Conservation (phyloP, 116 monocot genomes). For the Phalaenopsis hybrid region DNA sequence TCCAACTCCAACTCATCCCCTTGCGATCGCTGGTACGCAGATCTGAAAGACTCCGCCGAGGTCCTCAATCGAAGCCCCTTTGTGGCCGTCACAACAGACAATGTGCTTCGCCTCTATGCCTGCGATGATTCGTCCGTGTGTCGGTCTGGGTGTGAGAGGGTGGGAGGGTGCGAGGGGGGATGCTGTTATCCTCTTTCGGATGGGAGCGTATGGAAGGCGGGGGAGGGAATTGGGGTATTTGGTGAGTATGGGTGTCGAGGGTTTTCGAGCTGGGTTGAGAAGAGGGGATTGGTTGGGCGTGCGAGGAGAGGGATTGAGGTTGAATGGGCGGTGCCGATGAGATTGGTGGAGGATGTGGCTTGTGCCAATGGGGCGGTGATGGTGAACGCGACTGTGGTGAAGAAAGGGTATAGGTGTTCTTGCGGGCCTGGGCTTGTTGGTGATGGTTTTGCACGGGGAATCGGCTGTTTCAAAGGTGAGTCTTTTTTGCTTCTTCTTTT, state of each 20-base stretch:
- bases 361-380: slow-evolving; percentile 47
- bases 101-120: slow-evolving; percentile 72
- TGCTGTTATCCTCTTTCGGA: slow-evolving; percentile 84
- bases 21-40: slow-evolving; percentile 31
- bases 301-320: slow-evolving; percentile 45
- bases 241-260: slow-evolving; percentile 68
- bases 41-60: slow-evolving; percentile 13
- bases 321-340: slow-evolving; percentile 71
- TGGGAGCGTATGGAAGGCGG: slow-evolving; percentile 61
- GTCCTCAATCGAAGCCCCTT: slow-evolving; percentile 20
- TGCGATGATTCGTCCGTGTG: slow-evolving; percentile 91
- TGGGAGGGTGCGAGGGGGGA: slow-evolving; percentile 20
- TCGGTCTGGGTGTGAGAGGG: slow-evolving; percentile 25
- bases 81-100: slow-evolving; percentile 40
- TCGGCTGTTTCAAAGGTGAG: slow-evolving; percentile 62
- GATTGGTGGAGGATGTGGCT: slow-evolving; percentile 13
- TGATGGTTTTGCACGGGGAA: slow-evolving; percentile 64
- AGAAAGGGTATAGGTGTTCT: slow-evolving; percentile 52
- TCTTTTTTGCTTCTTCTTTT: background rate
- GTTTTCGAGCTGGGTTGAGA: slow-evolving; percentile 69
- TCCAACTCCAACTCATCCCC: slow-evolving; percentile 19
- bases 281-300: background rate
- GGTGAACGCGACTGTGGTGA: slow-evolving; percentile 58
- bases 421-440: slow-evolving; percentile 47
- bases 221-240: slow-evolving; percentile 55